A percentile compares a stretch with the other conserved stretches of the same genome.
Conservation (phyloP, 176 grass and related monocot species). For the Carex kokanica region DNA sequence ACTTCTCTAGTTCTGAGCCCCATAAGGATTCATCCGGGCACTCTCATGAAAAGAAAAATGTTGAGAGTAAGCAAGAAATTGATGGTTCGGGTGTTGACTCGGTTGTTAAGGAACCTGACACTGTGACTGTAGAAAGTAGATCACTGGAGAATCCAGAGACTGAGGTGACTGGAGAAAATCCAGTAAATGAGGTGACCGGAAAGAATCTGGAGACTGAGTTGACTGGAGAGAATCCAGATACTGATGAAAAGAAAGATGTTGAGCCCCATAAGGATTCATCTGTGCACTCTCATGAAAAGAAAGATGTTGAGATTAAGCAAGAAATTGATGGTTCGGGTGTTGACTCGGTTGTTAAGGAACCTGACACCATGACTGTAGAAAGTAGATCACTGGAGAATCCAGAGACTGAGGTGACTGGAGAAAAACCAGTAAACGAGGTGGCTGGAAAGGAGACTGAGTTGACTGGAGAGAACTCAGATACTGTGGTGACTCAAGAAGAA, state of each 20-base stretch:
- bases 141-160: conserved; percentile 19
- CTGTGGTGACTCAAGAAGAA: neutral
- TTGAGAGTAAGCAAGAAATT: conserved; percentile 27
- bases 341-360: neutral
- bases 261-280: too few species aligned
- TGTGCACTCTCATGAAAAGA: neutral
- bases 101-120: neutral
- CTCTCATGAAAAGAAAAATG: neutral
- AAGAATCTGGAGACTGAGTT: neutral
- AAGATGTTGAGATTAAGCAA: conserved; percentile 20
- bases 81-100: conserved; percentile 18
- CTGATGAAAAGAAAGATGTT: neutral
- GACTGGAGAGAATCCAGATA: neutral
- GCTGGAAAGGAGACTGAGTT: neutral
- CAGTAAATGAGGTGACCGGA: conserved; percentile 5
- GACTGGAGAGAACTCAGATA: conserved; percentile 2
- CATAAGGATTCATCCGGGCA: conserved; percentile 26
- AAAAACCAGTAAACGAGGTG: conserved; percentile 12
- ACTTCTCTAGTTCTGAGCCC: conserved; percentile 14
- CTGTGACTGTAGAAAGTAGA: neutral
- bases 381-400: conserved; percentile 13
- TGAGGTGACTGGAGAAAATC: conserved; percentile 26
- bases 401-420: conserved; percentile 30
- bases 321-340: conserved; percentile 26
- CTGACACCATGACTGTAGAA: neutral